Evolutionary conservation across 345 rosid genomes (phyloP), one percentile per base, ranked within the genome.

Genomic region (Sisymbrium altissimum): DNA sequence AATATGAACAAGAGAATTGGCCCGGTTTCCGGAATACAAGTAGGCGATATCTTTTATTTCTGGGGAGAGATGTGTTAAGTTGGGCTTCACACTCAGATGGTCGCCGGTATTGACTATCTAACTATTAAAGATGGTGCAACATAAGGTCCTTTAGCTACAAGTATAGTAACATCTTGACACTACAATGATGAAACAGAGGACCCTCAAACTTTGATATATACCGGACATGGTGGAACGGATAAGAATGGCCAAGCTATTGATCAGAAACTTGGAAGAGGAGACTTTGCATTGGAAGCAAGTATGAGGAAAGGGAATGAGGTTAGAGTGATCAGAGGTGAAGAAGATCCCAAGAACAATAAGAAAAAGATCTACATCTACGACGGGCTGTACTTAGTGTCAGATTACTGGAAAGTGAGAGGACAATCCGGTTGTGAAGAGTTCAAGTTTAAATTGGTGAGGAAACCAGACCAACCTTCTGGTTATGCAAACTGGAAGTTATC

Each of bases 21-120:
- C 43, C 36, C 38, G 1, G 78, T 85, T 15, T 93, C 93, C 45
- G 93, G 97, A 10, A 64, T 87, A 44, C 73, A 89, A 30, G 50
- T 84, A 15, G 93, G 97, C 0, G 91, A 89, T 7, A 85, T 89
- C 9, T 89, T 84, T 84, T 89, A 68, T 69, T 85, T 64, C 66
- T 72, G 91, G 41, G 81, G 87, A 46, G 97, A 91, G 41, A 65
- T 91, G 83, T 66, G 78, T 36, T 39, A 87, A 35, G 44, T 87
- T 30, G 95, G 96, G 23, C 71, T 91, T 67, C 95, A 87, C 77
- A 66, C 73, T 13, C 81, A 36, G 15, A 21, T 66, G 32, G 74
- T 85, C 83, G 84, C 81, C 9, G 93, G 95, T 39, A 89, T 89
- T 29, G 93, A 86, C 52, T 89, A 84, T 9, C 25, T 49, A 12